A percentile compares a stretch with the other conserved stretches of the same genome.
phyloP scores from a whole-genome alignment of 2,329 filamentous ascomycete genomes.

The Fusarium proliferatum region DNA sequence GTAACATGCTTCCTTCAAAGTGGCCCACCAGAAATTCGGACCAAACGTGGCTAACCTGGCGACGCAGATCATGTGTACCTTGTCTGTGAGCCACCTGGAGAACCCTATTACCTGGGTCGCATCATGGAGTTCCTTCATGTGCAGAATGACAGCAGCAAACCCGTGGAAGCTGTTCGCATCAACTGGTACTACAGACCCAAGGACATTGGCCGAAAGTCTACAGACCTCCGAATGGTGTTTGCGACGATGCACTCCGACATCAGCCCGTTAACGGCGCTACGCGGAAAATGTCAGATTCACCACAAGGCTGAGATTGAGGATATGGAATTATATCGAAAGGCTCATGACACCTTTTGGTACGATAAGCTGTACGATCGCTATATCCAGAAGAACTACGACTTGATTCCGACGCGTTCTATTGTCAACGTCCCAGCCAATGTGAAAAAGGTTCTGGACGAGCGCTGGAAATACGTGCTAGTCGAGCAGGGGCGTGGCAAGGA shows the following conservation, averaged over 20 bases:
- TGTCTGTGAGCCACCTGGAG: constrained; percentile 95
- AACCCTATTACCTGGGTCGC: constrained; percentile 96
- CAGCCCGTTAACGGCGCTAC: constrained; percentile 89
- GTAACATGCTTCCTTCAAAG: constrained; percentile 60
- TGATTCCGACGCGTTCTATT: constrained; percentile 90
- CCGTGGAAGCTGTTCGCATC: constrained; percentile 87
- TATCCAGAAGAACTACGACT: constrained; percentile 97
- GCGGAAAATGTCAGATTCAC: constrained; percentile 91
- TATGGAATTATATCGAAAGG: constrained; percentile 85
- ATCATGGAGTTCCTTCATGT: constrained; percentile 97
- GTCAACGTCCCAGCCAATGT: constrained; percentile 97
- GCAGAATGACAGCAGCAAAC: constrained; percentile 76
- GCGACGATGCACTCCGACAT: constrained; percentile 99
- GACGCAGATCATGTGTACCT: constrained; percentile 84
- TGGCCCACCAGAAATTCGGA: constrained; percentile 37
- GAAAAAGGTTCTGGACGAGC: constrained; percentile 94
- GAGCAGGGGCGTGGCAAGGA: constrained; percentile 95
- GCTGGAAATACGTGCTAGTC: constrained; percentile 96
- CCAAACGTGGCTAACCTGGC: constrained; percentile 48
- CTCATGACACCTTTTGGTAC: constrained; percentile 92
- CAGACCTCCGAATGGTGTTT: constrained; percentile 91
- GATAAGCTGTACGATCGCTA: constrained; percentile 98
- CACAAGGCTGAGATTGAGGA: constrained; percentile 88
- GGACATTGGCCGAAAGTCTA: constrained; percentile 91
- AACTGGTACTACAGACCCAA: constrained; percentile 99